phyloP scores from a whole-genome alignment of 495 filamentous ascomycete genomes.

The Podospora comata region DNA sequence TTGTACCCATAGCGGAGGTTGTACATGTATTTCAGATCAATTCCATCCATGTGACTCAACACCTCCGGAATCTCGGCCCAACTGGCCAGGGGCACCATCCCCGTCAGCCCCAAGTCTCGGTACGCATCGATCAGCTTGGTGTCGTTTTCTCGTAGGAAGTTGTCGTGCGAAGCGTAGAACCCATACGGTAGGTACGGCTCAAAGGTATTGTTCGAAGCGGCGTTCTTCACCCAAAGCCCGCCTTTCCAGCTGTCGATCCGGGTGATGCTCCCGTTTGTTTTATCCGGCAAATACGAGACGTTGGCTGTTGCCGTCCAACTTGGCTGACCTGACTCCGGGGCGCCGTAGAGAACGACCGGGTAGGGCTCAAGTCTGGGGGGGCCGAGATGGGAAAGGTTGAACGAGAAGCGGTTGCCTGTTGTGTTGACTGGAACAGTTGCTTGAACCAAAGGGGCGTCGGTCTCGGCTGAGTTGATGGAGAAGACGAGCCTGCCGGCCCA shows the following conservation, averaged over 20 bases:
- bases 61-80: conserved; percentile 44
- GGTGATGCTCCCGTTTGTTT: conserved; percentile 55
- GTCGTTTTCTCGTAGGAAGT: conserved; percentile 47
- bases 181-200: conserved; percentile 59
- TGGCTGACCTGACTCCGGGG: conserved; percentile 34
- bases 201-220: conserved; percentile 35
- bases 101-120: conserved; percentile 48
- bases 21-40: conserved; percentile 62
- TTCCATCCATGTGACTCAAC: conserved; percentile 53
- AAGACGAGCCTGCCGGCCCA: conserved; percentile 35
- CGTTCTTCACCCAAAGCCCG: conserved; percentile 46
- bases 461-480: conserved; percentile 33
- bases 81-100: conserved; percentile 41
- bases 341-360: conserved; percentile 38
- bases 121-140: conserved; percentile 44
- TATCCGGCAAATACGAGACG: conserved; percentile 57
- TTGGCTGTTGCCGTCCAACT: conserved; percentile 42
- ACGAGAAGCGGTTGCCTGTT: conserved; percentile 45
- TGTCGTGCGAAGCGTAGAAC: conserved; percentile 59
- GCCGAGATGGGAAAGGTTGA: conserved; percentile 45
- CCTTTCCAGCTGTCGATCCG: conserved; percentile 62
- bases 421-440: conserved; percentile 45
- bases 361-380: conserved; percentile 48
- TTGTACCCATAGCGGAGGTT: conserved; percentile 61
- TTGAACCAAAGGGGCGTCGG: conserved; percentile 36